Evolutionary conservation across 1,284 basidiomycete genomes (phyloP).

Genomic region (Ustilago bromivora): DNA sequence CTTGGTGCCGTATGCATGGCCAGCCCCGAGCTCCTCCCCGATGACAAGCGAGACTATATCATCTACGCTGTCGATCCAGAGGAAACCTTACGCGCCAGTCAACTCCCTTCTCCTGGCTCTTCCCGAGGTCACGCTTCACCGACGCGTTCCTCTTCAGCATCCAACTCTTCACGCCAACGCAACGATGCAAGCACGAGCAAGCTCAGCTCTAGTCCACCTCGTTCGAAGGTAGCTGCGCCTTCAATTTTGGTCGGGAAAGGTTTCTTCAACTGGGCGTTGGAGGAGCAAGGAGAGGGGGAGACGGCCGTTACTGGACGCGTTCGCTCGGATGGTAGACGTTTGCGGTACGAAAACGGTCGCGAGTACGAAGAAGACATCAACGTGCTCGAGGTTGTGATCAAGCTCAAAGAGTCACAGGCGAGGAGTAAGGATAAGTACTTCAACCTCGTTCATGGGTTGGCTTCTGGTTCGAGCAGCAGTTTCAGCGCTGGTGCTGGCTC

Average conservation of each 20-base stretch:
- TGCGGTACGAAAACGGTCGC: conserved; percentile 60
- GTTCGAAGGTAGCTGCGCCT: conserved; percentile 27
- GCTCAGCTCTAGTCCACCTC: conserved; percentile 30
- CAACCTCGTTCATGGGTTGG: conserved; percentile 53
- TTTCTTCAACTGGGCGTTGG: conserved; percentile 62
- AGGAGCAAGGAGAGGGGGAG: conserved; percentile 65
- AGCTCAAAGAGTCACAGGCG: conserved; percentile 62
- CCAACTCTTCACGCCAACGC: conserved; percentile 27
- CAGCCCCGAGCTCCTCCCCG: conserved; percentile 66
- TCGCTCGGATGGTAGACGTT: conserved; percentile 47
- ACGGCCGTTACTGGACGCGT: conserved; percentile 64
- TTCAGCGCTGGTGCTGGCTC: conserved; percentile 30
- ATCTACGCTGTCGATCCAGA: conserved; percentile 68
- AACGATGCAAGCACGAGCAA: conserved; percentile 43
- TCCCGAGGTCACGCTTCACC: conserved; percentile 23
- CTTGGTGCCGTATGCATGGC: conserved; percentile 66
- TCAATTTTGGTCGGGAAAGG: conserved; percentile 66
- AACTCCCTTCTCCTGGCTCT: conserved; percentile 38
- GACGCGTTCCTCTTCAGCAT: conserved; percentile 24
- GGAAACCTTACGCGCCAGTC: conserved; percentile 57
- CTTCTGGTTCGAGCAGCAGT: conserved; percentile 29
- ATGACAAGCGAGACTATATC: conserved; percentile 62
- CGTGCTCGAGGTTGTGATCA: conserved; percentile 64
- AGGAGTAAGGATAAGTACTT: conserved; percentile 63
- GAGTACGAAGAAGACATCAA: conserved; percentile 53